Evolutionary conservation across 352 stramenopile species (phyloP).

Genomic region (Pilasporangium apinafurcum): DNA sequence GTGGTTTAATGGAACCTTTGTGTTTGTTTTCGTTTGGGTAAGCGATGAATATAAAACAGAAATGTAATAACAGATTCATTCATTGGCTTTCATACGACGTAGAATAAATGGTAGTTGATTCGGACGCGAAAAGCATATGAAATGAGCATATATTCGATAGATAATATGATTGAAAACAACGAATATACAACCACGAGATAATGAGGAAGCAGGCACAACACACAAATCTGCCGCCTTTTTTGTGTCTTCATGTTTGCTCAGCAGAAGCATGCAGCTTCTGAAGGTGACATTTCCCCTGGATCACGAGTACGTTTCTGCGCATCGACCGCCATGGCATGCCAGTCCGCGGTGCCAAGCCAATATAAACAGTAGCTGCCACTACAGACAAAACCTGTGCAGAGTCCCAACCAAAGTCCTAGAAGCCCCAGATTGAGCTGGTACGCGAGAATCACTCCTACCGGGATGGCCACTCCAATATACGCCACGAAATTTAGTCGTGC

Average conservation of each 20-base stretch:
- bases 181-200: neutral
- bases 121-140: too few relatives aligned
- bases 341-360: constrained; percentile 70
- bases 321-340: constrained; percentile 54
- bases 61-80: too few relatives aligned
- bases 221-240: too few relatives aligned
- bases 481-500: constrained; percentile 83
- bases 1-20: too few relatives aligned
- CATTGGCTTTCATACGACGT: too few relatives aligned
- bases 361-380: constrained; percentile 65
- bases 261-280: constrained; percentile 12
- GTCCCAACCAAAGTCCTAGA: constrained; percentile 76
- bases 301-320: constrained; percentile 50
- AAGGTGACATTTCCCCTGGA: constrained; percentile 16
- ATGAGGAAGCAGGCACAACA: neutral
- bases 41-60: too few relatives aligned
- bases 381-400: constrained; percentile 55
- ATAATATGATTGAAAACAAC: neutral
- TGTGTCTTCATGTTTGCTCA: constrained; percentile 3
- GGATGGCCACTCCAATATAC: constrained; percentile 80
- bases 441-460: constrained; percentile 64
- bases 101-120: too few relatives aligned
- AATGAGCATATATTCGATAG: too few relatives aligned
- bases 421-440: constrained; percentile 58
- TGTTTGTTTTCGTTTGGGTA: too few relatives aligned